Conservation (phyloP, 495 filamentous ascomycete species). For the Hyaloscypha finlandica region DNA sequence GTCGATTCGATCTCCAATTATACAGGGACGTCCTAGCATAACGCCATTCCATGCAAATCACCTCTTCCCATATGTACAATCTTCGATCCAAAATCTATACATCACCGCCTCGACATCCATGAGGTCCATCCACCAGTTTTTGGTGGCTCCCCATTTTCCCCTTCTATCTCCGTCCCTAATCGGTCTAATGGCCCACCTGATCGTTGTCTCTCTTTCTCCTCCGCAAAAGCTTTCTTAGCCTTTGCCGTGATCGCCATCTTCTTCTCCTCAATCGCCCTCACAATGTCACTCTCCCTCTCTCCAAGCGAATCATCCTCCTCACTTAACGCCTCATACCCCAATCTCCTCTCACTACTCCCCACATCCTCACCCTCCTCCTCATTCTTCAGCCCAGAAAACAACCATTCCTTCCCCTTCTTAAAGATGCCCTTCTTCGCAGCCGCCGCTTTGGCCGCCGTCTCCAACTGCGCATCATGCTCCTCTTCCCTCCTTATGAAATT, state of each 20-base stretch:
- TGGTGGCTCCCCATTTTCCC: constrained; percentile 16
- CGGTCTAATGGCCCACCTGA: constrained; percentile 50
- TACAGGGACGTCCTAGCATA: constrained; percentile 3
- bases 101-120: constrained; percentile 28
- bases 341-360: constrained; percentile 35
- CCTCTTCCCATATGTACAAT: constrained; percentile 33
- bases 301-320: constrained; percentile 41
- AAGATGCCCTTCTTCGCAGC: constrained; percentile 39
- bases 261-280: constrained; percentile 40
- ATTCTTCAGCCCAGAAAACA: constrained; percentile 43
- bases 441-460: constrained; percentile 46
- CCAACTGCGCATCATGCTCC: constrained; percentile 34
- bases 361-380: constrained; percentile 43
- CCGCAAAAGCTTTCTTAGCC: constrained; percentile 48
- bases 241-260: constrained; percentile 34
- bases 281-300: constrained; percentile 41
- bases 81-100: constrained; percentile 17
- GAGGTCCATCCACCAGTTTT: constrained; percentile 31
- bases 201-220: constrained; percentile 50
- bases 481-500: constrained; percentile 62
- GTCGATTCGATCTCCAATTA: constrained; percentile 12
- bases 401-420: constrained; percentile 42
- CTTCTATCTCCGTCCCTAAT: constrained; percentile 34
- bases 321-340: constrained; percentile 40
- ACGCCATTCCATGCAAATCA: constrained; percentile 29